Percentiles rank a stretch among this genome's conserved stretches.
phyloP scores from a whole-genome alignment of 108 stramenopile species.

The Pseudonitzschia multistriata region DNA sequence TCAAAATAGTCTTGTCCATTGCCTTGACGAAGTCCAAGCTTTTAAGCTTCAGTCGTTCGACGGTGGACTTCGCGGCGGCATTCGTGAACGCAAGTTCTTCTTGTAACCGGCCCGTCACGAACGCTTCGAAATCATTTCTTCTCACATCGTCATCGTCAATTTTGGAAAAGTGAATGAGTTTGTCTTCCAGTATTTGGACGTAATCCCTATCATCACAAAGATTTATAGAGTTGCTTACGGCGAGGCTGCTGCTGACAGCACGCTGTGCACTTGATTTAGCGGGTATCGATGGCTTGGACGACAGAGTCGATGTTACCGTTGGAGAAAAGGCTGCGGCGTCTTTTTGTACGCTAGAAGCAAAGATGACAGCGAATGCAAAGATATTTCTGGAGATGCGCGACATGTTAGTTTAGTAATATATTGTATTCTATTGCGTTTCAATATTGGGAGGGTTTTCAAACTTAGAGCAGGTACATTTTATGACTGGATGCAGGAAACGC shows the following conservation, averaged over 20 bases:
- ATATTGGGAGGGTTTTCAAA: too few species aligned
- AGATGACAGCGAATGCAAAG: neutral
- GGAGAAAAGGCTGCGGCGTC: neutral
- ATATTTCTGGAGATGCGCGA: too few species aligned
- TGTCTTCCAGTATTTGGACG: neutral
- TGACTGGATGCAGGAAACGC: too few species aligned
- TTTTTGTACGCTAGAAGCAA: neutral
- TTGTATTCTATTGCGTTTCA: neutral
- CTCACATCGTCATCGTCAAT: neutral
- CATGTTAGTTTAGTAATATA: neutral
- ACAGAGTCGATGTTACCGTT: neutral
- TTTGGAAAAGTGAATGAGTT: neutral
- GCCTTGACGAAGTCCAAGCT: neutral
- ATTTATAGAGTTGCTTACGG: neutral
- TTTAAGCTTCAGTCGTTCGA: neutral
- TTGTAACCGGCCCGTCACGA: neutral
- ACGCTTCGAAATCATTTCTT: neutral
- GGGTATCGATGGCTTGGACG: neutral
- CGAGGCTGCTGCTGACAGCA: neutral
- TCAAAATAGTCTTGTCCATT: neutral
- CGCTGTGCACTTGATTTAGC: neutral
- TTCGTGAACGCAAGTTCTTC: neutral
- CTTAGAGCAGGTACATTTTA: too few species aligned
- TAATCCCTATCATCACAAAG: neutral
- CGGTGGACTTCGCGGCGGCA: neutral